phyloP scores from a whole-genome alignment of 225 moss, liverwort and hornwort genomes.

The Neckera pumila region DNA sequence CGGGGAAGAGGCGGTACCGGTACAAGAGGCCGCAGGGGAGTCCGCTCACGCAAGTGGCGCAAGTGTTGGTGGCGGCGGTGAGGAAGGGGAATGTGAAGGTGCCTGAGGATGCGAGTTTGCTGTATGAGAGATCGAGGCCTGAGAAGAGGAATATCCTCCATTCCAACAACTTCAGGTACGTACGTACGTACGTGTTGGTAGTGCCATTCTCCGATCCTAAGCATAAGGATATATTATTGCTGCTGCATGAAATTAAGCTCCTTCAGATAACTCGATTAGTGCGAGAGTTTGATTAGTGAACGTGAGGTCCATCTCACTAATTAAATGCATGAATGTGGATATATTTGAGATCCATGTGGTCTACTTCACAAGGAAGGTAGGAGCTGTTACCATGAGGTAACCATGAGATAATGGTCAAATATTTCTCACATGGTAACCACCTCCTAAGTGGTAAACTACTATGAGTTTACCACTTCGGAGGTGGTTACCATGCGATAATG shows the following conservation, averaged over 20 bases:
- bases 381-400: too few species aligned
- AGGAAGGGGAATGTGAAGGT: constrained; percentile 8
- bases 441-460: too few species aligned
- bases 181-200: neutral
- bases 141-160: constrained; percentile 19
- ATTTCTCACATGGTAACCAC: too few species aligned
- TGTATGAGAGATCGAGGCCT: constrained; percentile 1
- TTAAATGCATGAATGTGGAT: neutral
- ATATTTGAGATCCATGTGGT: neutral
- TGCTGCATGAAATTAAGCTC: neutral
- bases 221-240: neutral
- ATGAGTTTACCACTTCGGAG: too few species aligned
- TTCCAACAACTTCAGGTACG: constrained; percentile 8
- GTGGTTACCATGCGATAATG: too few species aligned
- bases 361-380: too few species aligned
- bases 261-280: neutral
- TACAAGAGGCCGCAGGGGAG: constrained; percentile 40
- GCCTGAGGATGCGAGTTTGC: neutral
- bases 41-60: constrained; percentile 39
- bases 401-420: too few species aligned
- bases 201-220: neutral
- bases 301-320: neutral
- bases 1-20: constrained; percentile 11
- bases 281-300: neutral
- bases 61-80: constrained; percentile 38